Percentiles rank a stretch among this genome's conserved stretches.
Conservation (phyloP, 2,329 filamentous ascomycete species). For the Aspergillus hiratsukae region DNA sequence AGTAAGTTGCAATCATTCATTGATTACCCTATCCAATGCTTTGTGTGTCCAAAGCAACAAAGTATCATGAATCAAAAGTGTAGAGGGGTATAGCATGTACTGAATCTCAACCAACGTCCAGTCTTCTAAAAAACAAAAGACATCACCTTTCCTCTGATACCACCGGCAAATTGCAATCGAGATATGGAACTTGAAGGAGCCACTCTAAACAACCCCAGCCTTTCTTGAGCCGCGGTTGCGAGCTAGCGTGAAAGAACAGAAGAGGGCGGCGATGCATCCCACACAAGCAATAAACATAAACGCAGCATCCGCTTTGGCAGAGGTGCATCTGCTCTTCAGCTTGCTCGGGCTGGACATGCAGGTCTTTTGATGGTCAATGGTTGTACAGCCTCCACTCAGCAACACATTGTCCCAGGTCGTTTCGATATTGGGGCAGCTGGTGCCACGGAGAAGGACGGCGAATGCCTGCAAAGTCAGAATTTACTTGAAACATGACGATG, state of each 20-base stretch:
- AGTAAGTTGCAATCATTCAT: too few species aligned
- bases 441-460: constrained; percentile 15
- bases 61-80: too few species aligned
- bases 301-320: constrained; percentile 17
- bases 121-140: too few species aligned
- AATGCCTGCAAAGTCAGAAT: constrained; percentile 12
- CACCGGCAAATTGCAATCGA: too few species aligned
- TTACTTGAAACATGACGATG: too few species aligned
- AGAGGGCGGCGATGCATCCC: constrained; percentile 9
- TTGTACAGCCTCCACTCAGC: constrained; percentile 17
- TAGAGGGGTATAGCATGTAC: too few species aligned
- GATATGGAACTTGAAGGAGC: too few species aligned
- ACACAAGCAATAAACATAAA: constrained; percentile 23
- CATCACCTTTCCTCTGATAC: too few species aligned
- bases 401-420: constrained; percentile 12
- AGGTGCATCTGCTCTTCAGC: constrained; percentile 16
- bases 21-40: too few species aligned
- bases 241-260: neutral
- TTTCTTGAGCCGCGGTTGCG: neutral
- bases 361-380: neutral
- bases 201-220: neutral
- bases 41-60: too few species aligned
- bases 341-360: constrained; percentile 5
- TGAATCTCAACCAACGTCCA: too few species aligned
- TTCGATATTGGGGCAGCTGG: constrained; percentile 8